A percentile compares a stretch with the other conserved stretches of the same genome.
These are phyloP conservation scores for Aquilaria agallochum DNA, from an alignment of 441 rosid genomes.

Conservation along the genomic window DNA sequence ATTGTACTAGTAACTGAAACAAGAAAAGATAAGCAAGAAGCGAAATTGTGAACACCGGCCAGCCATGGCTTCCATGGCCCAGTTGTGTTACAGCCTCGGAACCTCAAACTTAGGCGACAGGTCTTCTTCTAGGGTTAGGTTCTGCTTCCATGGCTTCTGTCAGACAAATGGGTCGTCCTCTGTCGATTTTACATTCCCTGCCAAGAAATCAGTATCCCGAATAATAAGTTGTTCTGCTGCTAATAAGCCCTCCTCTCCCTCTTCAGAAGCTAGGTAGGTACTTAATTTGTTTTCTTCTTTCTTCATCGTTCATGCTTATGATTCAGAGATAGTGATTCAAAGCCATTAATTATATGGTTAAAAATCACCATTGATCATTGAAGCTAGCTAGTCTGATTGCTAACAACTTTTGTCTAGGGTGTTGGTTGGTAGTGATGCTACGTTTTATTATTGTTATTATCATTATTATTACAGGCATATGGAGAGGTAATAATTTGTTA, in stretches of 20 bases:
- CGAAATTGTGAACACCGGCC: slow-evolving; percentile 2
- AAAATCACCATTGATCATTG: no score
- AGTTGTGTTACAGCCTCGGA: slow-evolving; percentile 23
- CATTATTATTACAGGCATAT: no score
- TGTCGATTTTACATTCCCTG: slow-evolving; percentile 5
- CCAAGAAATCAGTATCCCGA: slow-evolving; percentile 24
- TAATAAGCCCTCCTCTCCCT: slow-evolving; percentile 48
- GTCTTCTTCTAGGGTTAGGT: slow-evolving; percentile 13
- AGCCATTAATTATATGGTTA: no score
- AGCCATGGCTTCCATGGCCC: slow-evolving; percentile 52
- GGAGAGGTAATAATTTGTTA: no score
- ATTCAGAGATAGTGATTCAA: background rate
- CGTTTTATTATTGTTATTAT: no score
- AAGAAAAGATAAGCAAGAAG: slow-evolving; percentile 8
- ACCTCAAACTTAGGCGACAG: slow-evolving; percentile 17
- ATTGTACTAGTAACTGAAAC: slow-evolving; percentile 5
- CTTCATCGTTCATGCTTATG: background rate
- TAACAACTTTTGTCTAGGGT: no score
- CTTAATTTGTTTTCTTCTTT: background rate
- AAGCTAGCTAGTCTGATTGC: no score
- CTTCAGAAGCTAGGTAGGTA: slow-evolving; percentile 44
- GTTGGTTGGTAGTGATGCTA: no score
- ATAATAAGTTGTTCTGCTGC: slow-evolving; percentile 43
- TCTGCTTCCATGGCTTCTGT: slow-evolving; percentile 9
- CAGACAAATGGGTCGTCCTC: slow-evolving; percentile 17